Evolutionary conservation across 1,139 yeast species (phyloP).

Genomic region (Diutina rugosa): DNA sequence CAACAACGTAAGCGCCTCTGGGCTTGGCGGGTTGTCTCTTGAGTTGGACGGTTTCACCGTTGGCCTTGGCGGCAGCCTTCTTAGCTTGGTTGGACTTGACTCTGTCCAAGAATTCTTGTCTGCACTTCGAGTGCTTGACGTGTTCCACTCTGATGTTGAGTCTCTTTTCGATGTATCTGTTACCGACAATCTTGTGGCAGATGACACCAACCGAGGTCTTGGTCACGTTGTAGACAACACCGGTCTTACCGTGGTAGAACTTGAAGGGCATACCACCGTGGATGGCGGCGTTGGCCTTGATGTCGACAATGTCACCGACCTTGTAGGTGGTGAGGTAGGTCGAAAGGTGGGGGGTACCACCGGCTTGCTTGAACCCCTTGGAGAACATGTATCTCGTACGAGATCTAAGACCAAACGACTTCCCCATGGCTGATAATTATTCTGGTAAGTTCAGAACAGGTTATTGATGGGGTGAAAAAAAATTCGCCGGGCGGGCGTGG

Average conservation of each 20-base stretch:
- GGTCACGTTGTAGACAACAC: constrained; percentile 97
- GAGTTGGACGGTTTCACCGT: constrained; percentile 82
- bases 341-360: constrained; percentile 74
- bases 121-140: constrained; percentile 98
- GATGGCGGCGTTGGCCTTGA: constrained; percentile 97
- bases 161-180: constrained; percentile 98
- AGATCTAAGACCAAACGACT: constrained; percentile 41
- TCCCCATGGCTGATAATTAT: constrained; percentile 2
- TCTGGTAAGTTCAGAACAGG: not conserved
- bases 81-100: constrained; percentile 93
- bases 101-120: constrained; percentile 97
- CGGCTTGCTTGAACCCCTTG: constrained; percentile 99
- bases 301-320: constrained; percentile 99
- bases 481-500: not conserved
- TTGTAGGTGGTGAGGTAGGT: constrained; percentile 96
- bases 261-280: constrained; percentile 99
- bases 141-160: constrained; percentile 98
- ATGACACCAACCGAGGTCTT: constrained; percentile 97
- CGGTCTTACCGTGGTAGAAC: constrained; percentile 99
- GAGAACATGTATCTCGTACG: constrained; percentile 99
- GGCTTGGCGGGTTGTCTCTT: constrained; percentile 99
- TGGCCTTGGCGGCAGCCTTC: constrained; percentile 89
- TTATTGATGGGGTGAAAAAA: not conserved
- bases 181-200: constrained; percentile 95
- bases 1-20: constrained; percentile 79